Conservation (phyloP, 192 early-diverging fungal species). For the Coemansia sp. region DNA sequence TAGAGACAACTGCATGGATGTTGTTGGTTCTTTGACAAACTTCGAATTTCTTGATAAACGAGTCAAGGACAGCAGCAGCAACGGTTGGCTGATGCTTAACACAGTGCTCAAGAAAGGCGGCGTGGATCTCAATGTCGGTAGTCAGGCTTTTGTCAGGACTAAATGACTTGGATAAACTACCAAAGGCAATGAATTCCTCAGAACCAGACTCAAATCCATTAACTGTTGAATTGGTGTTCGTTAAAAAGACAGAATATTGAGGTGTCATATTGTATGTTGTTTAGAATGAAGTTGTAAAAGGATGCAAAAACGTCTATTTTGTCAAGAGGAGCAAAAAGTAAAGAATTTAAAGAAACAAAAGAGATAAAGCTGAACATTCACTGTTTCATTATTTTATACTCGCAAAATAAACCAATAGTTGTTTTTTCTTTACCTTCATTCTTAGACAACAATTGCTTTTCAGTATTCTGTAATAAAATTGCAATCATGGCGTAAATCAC, state of each 20-base stretch:
- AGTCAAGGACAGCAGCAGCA: neutral
- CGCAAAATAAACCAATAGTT: no score
- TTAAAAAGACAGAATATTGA: neutral
- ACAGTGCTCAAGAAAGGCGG: constrained; percentile 15
- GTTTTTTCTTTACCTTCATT: no score
- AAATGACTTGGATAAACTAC: neutral
- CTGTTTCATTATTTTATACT: no score
- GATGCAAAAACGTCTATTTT: no score
- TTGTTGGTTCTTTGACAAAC: neutral
- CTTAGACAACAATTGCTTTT: no score
- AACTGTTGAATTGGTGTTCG: neutral
- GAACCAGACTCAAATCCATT: neutral
- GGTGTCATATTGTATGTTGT: neutral
- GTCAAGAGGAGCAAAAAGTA: no score
- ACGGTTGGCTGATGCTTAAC: neutral
- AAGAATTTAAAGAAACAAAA: no score
- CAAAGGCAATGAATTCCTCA: neutral
- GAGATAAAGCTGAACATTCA: no score
- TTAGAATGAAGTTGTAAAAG: neutral
- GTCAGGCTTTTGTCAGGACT: neutral
- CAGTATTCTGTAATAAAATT: no score
- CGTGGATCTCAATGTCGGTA: constrained; percentile 12
- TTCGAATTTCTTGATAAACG: constrained; percentile 2
- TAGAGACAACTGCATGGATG: constrained; percentile 18
- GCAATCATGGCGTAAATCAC: no score